Evolutionary conservation across 768 basidiomycete genomes (phyloP), one percentile per base, ranked within the genome.

Genomic region (Dictyophora rubrovolvata): DNA sequence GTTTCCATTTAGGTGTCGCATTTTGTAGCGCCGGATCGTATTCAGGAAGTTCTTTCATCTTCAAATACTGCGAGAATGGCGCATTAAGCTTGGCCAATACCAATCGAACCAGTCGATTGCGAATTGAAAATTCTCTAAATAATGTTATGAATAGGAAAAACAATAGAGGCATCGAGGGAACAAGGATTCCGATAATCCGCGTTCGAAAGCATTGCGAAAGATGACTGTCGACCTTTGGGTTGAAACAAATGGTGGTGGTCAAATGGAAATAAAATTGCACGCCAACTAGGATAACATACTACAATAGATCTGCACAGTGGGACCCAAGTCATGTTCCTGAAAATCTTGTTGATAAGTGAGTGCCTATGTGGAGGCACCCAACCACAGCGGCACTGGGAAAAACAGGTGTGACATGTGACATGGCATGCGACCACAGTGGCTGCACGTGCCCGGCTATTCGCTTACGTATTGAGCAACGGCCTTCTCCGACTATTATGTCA

Each of bases 21-120:
- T 57, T 54, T 20, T 46, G 37, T n/a, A 42, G 14, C 10, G 55
- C 48, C 8, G 56, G 28, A 18, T 64, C 48, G 48, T 54, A 64
- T 52, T 64, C 63, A 6, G 47, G 48, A 42, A 64, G 51, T 21
- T 64, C 63, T 35, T 61, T 48, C 10, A 61, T 48, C 21, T 56
- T 21, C n/a, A 64, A 46, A 53, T 62, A 64, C 35, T 64, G 52
- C 17, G 53, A n/a, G 34, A 63, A 63, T 60, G 59, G 59, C 16
- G 35, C 50, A 22, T 42, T 20, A 23, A 55, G 50, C 17, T 28
- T 33, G 18, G 33, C 16, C 20, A 20, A 7, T 6, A 22, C 5
- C 17, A 28, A 16, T 48, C 21, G 22, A 48, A 21, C 42, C 22
- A 18, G 20, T 4, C 37, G 14, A 18, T n/a, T 10, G 4, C 2